A percentile compares a stretch with the other conserved stretches of the same genome.
These are phyloP conservation scores for Chlorella sp. DNA, from an alignment of 139 green algal genomes.

Conservation along the genomic window DNA sequence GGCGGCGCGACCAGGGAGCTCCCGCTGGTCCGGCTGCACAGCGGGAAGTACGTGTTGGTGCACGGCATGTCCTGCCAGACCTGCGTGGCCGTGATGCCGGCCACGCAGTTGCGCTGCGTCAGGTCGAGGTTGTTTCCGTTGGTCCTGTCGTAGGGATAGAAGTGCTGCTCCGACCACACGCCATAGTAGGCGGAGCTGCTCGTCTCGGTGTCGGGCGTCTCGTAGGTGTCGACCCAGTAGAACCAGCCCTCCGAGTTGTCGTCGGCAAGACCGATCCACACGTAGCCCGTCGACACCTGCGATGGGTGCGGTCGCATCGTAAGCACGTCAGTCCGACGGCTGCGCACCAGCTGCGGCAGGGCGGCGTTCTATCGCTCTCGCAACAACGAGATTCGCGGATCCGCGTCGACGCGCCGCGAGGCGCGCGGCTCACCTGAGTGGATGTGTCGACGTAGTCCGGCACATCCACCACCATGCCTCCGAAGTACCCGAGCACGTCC, in stretches of 20 bases:
- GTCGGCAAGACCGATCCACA: background rate
- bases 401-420: too few relatives aligned
- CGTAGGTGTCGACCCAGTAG: background rate
- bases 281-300: background rate
- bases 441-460: too few relatives aligned
- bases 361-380: too few relatives aligned
- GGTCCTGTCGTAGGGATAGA: background rate
- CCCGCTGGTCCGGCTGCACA: background rate
- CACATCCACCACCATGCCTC: background rate
- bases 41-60: background rate
- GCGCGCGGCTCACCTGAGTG: too few relatives aligned
- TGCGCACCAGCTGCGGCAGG: too few relatives aligned
- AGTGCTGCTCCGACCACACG: constrained; percentile 1
- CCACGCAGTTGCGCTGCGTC: background rate
- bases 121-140: background rate
- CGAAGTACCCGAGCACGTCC: background rate
- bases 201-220: background rate
- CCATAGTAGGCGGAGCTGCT: background rate
- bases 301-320: too few relatives aligned
- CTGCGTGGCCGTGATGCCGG: background rate
- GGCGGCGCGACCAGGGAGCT: background rate
- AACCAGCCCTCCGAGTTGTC: background rate
- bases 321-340: background rate
- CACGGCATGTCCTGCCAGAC: background rate
- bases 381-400: too few relatives aligned